Conservation (phyloP, 2,329 filamentous ascomycete genomes). For the Teratosphaeria nubilosa region DNA sequence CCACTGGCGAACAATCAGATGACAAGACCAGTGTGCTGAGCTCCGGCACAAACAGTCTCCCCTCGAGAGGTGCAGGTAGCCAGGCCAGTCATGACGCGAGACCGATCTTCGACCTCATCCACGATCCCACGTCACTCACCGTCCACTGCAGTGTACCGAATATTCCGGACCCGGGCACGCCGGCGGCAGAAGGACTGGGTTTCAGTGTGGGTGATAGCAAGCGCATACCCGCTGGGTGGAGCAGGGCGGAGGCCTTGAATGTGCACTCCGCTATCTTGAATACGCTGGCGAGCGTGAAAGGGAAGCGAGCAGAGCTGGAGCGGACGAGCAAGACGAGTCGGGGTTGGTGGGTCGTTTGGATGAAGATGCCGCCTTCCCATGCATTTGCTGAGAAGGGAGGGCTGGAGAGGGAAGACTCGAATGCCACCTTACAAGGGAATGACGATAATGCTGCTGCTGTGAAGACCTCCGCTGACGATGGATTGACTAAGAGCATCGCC, state of each 20-base stretch:
- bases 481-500: background rate
- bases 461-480: background rate
- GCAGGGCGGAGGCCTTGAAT: constrained; percentile 49
- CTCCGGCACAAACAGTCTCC: constrained; percentile 9
- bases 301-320: constrained; percentile 42
- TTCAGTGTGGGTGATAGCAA: constrained; percentile 8
- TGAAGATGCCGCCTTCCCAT: constrained; percentile 37
- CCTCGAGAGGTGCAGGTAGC: constrained; percentile 8
- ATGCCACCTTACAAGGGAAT: background rate
- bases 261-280: constrained; percentile 51
- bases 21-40: constrained; percentile 25
- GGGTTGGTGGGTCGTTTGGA: constrained; percentile 61
- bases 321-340: constrained; percentile 52
- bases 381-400: constrained; percentile 1
- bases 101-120: constrained; percentile 50
- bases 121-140: constrained; percentile 48
- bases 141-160: constrained; percentile 54
- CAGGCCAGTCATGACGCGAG: constrained; percentile 10
- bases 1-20: constrained; percentile 8
- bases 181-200: constrained; percentile 29
- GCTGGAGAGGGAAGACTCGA: background rate
- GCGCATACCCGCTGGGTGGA: constrained; percentile 31
- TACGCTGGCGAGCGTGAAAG: constrained; percentile 44
- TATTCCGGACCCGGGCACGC: constrained; percentile 45
- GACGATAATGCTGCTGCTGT: background rate